Evolutionary conservation across 495 filamentous ascomycete genomes (phyloP), one percentile per base, ranked within the genome.

Genomic region (Amphirosellinia nigrospora): DNA sequence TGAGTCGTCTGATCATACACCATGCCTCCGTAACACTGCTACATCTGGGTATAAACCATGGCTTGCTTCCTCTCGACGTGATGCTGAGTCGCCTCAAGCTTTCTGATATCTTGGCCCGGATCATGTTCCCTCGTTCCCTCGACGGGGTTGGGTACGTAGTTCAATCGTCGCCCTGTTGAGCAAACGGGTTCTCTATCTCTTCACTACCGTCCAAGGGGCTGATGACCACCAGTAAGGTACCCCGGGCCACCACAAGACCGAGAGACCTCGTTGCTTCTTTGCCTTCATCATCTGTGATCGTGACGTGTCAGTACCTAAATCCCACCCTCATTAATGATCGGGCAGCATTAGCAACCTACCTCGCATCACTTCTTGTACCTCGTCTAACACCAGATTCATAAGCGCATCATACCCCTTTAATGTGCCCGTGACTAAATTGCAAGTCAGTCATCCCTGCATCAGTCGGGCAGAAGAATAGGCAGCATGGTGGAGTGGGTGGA

Each of bases 381-480:
- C 93, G 75, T 98, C 96, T 61, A 99, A 84, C 26, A 99, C 96
- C 64, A 99, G 83, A 79, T 98, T 99, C 95, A 98, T 98, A 43
- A 99, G 85, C 73, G 95, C 94, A 75, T 99, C 96, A 74, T 93
- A 97, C 58, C 96, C 96, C 77, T 98, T 99, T 11, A 99, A 86
- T 6, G 87, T 91, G 58, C 96, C 96, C 13, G 87, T 89, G 11
- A 97, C 96, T 98, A 9, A 21, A 62, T 41, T n/a, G 13, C 32
- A 36, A 45, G 48, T 52, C 15, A 38, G 36, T 16, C 13, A 13
- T 58, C 10, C 1, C 26, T 7, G 34, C 26, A 28, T 41, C 13
- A n/a, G 32, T 21, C 26, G 43, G 43, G 3, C 2, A 36, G n/a
- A 8, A 23, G 26, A 59, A 7, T 32, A 2, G 45, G 8, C 15